Evolutionary conservation across 1,139 yeast species (phyloP), one percentile per base, ranked within the genome.

Genomic region (Taphrina betulina): DNA sequence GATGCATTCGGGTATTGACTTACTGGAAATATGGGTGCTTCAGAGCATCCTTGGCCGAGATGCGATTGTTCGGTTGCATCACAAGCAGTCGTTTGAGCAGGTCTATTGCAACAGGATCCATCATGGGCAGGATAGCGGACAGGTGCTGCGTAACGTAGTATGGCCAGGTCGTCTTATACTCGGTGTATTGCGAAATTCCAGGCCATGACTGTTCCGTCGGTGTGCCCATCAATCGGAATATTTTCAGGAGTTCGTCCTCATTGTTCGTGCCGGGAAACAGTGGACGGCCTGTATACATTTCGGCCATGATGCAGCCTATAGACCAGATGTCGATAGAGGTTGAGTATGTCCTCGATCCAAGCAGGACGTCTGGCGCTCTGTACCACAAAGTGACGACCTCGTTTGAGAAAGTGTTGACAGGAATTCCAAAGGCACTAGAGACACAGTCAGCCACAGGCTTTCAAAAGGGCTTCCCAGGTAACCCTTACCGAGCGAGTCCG

Each of bases 271-370:
- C 99, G 1, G 98, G 96, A 69, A 92, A 92, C 57, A 92, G 73
- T 0, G 99, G 96, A 65, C 92, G 83, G n/a, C 98, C 98, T 7
- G 96, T 87, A 64, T 92, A 84, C 98, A 92, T 92, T 69, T 92
- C 99, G 1, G 97, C 97, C 68, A 92, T 77, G 57, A 92, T 92
- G 71, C 98, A 92, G 10, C 99, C 99, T 20, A 96, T 95, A 26
- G 96, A 88, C 99, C 99, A 92, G 72, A 92, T 89, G 71, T 92
- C 99, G 61, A 92, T 92, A 0, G 96, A 87, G 0, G 98, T 92
- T 29, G 96, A 85, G 70, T 92, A 92, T 50, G 95, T 89, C 63
- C 96, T 79, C 0, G 96, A 87, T 0, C 99, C 99, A 71, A 92
- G 79, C 57, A 92, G 74, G 38, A 92, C 98, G 69, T 92, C 99